These are phyloP conservation scores for Backusella westeae DNA, from an alignment of 192 early-diverging fungal species.

Conservation along the genomic window DNA sequence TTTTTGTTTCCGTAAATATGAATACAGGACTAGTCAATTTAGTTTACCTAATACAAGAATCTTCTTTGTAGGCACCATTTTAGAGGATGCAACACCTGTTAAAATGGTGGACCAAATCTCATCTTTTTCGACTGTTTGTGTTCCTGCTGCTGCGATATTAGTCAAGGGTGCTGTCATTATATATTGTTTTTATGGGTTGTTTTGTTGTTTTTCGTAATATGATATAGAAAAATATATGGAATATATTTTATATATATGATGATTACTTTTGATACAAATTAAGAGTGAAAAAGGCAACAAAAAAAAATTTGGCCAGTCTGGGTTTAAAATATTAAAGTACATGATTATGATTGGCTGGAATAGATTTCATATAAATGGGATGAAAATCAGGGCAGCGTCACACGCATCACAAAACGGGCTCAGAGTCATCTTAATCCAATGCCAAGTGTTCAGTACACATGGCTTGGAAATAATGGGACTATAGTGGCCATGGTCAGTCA, in stretches of 20 bases:
- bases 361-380: not conserved
- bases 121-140: slow-evolving; percentile 25
- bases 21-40: not conserved
- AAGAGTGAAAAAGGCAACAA: not conserved
- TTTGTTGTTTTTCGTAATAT: not conserved
- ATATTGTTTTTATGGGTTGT: not conserved
- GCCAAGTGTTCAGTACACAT: not conserved
- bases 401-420: not conserved
- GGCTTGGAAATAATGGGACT: not conserved
- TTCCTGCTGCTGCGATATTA: not conserved
- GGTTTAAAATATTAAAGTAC: not conserved
- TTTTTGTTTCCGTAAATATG: not conserved
- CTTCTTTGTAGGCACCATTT: slow-evolving; percentile 71
- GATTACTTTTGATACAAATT: not conserved
- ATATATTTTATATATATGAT: not conserved
- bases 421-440: not conserved
- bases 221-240: not conserved
- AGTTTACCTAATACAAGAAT: slow-evolving; percentile 76
- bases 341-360: not conserved
- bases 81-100: slow-evolving; percentile 72
- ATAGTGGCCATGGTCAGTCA: too few relatives aligned
- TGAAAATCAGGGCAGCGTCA: not conserved
- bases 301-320: not conserved
- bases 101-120: slow-evolving; percentile 85
- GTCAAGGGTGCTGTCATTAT: slow-evolving; percentile 3